Evolutionary conservation across 805 yeast genomes (phyloP), one percentile per base, ranked within the genome.

Genomic region (Ogataea dorogensis): DNA sequence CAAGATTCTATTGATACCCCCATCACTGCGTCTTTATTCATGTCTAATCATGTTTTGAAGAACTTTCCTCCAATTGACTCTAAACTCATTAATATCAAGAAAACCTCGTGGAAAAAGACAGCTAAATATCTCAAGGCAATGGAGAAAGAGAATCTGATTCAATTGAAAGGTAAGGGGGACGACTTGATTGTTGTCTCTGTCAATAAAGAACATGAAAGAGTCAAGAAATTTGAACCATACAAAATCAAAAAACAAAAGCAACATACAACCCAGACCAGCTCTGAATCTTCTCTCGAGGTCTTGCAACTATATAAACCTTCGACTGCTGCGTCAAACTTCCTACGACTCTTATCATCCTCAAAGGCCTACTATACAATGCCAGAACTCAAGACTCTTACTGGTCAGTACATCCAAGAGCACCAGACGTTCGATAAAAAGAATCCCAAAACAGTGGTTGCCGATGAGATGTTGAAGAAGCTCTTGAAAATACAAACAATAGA

Each of bases 31-130:
- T 86, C 97, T 0, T 73, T 70, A 15, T 82, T 91, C 58, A 79
- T 89, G 70, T 73, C 93, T 0, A 73, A 70, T 28, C 79, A 79
- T 49, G 64, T 89, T 10, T 68, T 79, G 42, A 75, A 74, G 32
- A 86, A 87, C 59, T 59, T 91, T n/a, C 94, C 96, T 0, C 68
- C 74, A 1, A 71, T 83, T 36, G 81, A 78, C 49, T 53, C 64
- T 4, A 57, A 63, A 17, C 60, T 62, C 33, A 73, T 80, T 24
- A 79, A 74, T 47, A 72, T 84, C 40, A 89, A 88, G 59, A 82
- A 78, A 53, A 79, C 96, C 0, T 75, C 88, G 3, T 91, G 95
- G 95, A 88, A 85, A 59, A 91, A 91, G 54, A 77, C 91, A 4
- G 73, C 88, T 10, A 89, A 88, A 57, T 87, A 81, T 52, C 63